Percentiles rank a stretch among this genome's conserved stretches.
These are phyloP conservation scores for Pelargonium citronellum DNA, from an alignment of 441 rosid genomes.

Conservation along the genomic window DNA sequence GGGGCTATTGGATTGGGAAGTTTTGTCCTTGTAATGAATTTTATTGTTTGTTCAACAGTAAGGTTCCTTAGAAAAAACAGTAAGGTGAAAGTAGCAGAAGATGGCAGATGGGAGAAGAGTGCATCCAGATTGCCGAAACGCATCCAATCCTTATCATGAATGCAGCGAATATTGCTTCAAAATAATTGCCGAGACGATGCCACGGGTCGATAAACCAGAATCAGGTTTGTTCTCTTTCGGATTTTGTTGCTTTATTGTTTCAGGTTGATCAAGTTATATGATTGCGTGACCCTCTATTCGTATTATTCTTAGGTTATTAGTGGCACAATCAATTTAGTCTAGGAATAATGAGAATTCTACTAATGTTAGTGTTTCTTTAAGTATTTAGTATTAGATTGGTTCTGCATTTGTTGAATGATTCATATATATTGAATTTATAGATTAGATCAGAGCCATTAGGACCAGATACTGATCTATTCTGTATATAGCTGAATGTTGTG, in stretches of 20 bases:
- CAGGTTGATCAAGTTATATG: not conserved
- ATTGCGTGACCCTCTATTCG: not conserved
- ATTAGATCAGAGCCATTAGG: not conserved
- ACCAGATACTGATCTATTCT: not conserved
- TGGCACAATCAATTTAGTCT: not conserved
- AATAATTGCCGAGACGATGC: slow-evolving; percentile 53
- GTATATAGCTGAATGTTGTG: not conserved
- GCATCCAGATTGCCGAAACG: slow-evolving; percentile 8
- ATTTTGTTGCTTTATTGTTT: not conserved
- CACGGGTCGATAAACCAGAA: slow-evolving; percentile 30
- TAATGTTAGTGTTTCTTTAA: not conserved
- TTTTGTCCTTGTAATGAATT: not conserved
- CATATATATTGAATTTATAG: not conserved
- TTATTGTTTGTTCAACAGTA: not conserved
- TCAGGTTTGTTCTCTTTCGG: slow-evolving; percentile 14
- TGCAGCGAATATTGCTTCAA: slow-evolving; percentile 29
- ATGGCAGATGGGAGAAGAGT: slow-evolving; percentile 7
- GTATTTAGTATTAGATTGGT: not conserved
- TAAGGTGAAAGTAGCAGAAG: not conserved
- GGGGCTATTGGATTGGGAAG: not conserved
- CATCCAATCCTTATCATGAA: slow-evolving; percentile 19
- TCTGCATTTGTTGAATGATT: not conserved
- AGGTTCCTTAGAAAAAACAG: no score
- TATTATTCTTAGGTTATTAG: not conserved
- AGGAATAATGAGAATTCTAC: not conserved